Base-by-base conservation (phyloP, 805 yeast species). In the Hemisphaericaspora nanyangensis region DNA sequence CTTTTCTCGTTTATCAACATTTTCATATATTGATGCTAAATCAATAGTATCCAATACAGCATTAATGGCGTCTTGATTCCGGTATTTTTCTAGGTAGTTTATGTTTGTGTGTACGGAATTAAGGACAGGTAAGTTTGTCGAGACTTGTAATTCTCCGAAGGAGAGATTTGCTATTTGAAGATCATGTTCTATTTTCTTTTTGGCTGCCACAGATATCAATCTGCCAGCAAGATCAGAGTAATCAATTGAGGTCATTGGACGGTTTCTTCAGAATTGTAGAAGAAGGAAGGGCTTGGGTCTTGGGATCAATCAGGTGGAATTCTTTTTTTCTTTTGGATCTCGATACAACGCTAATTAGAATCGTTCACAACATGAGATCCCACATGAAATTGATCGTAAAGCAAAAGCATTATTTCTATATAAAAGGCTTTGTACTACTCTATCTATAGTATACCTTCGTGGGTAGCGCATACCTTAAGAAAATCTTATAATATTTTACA, bases 21-120 rank as follows among this genome's bases (percentile, higher is more conserved):
- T 79, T 0, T 63, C 58, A 48, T 77, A 81, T 1, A 89, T 71
- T 17, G 55, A 49, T 2, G 71, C 83, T 20, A 86, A 56, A 38
- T 87, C 84, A 24, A 90, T 63, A 0, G 73, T 59, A 19, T 77
- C 87, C 20, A 89, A 59, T 0, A 85, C 95, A 2, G 50, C 51
- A 30, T 82, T 83, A 32, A 56, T 34, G 18, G 32, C 42, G 7
- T 34, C 28, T n/a, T 51, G 46, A 20, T 41, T 18, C 22, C 44
- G 50, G 34, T 55, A 53, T 19, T 38, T 37, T 16, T 39, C 24
- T 10, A 34, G 17, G 39, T 35, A 20, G 27, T 35, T 24, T 7
- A 29, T 25, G 5, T 31, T 26, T 7, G 32, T 22, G 30, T 19
- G 31, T 16, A 40, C 27, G 6, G 39, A 27, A 6, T 29, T 19